Evolutionary conservation across 257 asterid genomes (phyloP).

Genomic region (Nicotiana benthamiana): DNA sequence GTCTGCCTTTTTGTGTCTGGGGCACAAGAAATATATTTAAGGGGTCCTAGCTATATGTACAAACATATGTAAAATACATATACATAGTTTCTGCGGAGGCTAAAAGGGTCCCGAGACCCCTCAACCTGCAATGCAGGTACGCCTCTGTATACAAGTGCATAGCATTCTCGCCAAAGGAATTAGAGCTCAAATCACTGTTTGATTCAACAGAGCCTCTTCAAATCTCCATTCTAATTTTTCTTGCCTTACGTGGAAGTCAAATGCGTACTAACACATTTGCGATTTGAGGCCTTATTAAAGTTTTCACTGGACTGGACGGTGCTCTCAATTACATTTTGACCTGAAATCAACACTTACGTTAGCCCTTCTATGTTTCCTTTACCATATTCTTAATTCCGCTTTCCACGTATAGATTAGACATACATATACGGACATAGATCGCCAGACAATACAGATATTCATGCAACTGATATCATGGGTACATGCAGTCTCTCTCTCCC

Average conservation of each 20-base stretch:
- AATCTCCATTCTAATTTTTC: not conserved
- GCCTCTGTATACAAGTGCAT: not conserved
- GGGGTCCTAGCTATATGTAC: too few species aligned
- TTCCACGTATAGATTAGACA: not conserved
- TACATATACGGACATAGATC: not conserved
- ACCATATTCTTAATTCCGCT: not conserved
- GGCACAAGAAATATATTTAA: too few species aligned
- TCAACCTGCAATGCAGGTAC: too few species aligned
- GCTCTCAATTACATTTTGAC: not conserved
- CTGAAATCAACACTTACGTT: not conserved
- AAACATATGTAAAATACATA: too few species aligned
- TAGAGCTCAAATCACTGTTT: not conserved
- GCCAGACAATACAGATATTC: not conserved
- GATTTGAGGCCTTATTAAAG: not conserved
- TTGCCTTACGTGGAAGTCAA: not conserved
- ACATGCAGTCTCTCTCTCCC: not conserved
- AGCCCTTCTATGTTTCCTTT: not conserved
- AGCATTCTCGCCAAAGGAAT: not conserved
- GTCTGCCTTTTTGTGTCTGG: too few species aligned
- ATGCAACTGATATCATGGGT: not conserved
- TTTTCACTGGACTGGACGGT: not conserved
- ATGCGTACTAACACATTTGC: not conserved
- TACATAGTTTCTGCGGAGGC: too few species aligned
- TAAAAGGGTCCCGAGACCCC: too few species aligned
- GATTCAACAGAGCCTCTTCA: not conserved